phyloP scores from a whole-genome alignment of 179 eudicot genomes.

The Amaranthus tricolor region DNA sequence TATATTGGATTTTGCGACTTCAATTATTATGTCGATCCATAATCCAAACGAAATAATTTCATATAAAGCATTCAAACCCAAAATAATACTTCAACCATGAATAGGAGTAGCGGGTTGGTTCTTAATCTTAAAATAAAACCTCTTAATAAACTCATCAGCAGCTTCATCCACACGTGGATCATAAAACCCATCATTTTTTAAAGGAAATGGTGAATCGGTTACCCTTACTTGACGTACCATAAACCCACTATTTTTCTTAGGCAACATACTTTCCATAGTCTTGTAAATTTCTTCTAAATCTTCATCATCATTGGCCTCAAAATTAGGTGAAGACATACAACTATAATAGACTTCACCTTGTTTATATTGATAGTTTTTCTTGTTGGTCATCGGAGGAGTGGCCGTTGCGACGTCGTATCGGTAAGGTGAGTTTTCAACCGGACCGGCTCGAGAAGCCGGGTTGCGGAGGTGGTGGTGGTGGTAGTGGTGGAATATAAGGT shows the following conservation, averaged over 20 bases:
- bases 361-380: slow-evolving; percentile 10
- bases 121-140: slow-evolving; percentile 33
- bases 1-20: too few species aligned
- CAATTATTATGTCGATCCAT: too few species aligned
- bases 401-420: background rate
- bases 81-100: too few species aligned
- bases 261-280: slow-evolving; percentile 22
- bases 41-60: too few species aligned
- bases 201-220: slow-evolving; percentile 31
- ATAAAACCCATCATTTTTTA: slow-evolving; percentile 8
- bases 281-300: slow-evolving; percentile 15
- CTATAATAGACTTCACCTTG: background rate
- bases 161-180: slow-evolving; percentile 35
- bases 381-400: slow-evolving; percentile 18
- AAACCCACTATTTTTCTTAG: slow-evolving; percentile 5
- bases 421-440: background rate
- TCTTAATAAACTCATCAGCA: slow-evolving; percentile 41
- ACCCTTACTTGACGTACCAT: slow-evolving; percentile 20
- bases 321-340: background rate
- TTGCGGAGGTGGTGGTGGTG: too few species aligned
- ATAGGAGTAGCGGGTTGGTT: slow-evolving; percentile 5
- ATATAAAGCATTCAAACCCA: too few species aligned
- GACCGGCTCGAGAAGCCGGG: background rate
- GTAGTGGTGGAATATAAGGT: too few species aligned
- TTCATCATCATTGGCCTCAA: background rate